Evolutionary conservation across 176 grass and related monocot genomes (phyloP), one percentile per base, ranked within the genome.

Genomic region (Panicum miliaceum): DNA sequence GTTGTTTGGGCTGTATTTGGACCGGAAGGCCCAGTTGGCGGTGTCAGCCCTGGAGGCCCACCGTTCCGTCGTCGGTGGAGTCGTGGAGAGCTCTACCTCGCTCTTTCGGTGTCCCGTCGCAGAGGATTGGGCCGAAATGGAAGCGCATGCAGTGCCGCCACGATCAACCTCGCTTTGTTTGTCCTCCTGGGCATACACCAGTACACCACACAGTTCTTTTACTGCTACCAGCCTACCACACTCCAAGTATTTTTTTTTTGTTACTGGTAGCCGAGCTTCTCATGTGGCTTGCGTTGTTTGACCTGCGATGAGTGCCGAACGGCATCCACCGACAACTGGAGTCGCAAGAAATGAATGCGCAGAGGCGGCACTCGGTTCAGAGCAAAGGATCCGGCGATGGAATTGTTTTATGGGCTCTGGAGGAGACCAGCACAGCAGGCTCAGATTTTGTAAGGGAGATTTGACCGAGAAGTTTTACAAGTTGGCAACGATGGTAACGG

Each of bases 241-340:
- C 14, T 36, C 20, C 32, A 11, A 46, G 15, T 15, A 52, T 18
- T 11, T 26, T 13, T 26, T 13, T 29, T 43, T 43, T 8, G 38
- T 42, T n/a, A 12, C 22, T 15, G 4, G 7, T 57, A 27, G 14
- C 8, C 32, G 23, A 66, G 11, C 54, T 82, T 89, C 57, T 6
- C 41, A 51, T 71, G 47, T 65, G 83, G 37, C 16, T 86, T 20
- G 54, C 14, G 54, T 65, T 65, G 82, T 85, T 85, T 86, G 83
- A 68, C 73, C 65, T 34, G 15, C 7, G 64, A 14, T 12, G 12
- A 19, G 22, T 4, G n/a, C 2, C 48, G 19, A 78, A 75, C 42
- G 13, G 84, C 59, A 86, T 90, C 88, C 88, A 90, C 84, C 84
- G 88, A 90, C 84, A 83, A 77, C 65, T 2, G 59, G 71, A 68